A percentile compares a stretch with the other conserved stretches of the same genome.
Conservation (phyloP, 1,284 basidiomycete genomes). For the Cutaneotrichosporon mucoides region DNA sequence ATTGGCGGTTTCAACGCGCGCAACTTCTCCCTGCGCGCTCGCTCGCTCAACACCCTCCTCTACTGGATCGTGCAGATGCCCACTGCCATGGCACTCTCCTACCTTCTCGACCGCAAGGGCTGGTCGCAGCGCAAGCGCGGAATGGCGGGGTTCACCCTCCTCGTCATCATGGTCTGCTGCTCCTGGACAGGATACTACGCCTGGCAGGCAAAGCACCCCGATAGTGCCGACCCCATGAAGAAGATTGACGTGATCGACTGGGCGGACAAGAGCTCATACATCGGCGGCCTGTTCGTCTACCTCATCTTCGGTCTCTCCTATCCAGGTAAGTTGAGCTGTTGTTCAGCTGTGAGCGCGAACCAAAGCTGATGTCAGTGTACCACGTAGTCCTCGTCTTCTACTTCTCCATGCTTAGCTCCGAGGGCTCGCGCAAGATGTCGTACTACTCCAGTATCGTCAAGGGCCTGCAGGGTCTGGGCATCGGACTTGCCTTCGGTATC, state of each 20-base stretch:
- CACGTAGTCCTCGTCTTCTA: slow-evolving; percentile 6
- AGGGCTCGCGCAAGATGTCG: slow-evolving; percentile 1
- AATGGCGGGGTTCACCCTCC: not conserved
- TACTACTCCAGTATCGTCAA: slow-evolving; percentile 6
- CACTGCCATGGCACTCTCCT: not conserved
- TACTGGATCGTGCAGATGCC: slow-evolving; percentile 5
- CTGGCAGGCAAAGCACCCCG: slow-evolving; percentile 1
- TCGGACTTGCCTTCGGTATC: slow-evolving; percentile 1
- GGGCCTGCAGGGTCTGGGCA: slow-evolving; percentile 1
- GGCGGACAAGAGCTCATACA: not conserved
- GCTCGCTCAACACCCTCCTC: slow-evolving; percentile 3
- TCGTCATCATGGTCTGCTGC: not conserved
- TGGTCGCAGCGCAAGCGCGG: slow-evolving; percentile 3
- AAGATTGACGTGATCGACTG: slow-evolving; percentile 2
- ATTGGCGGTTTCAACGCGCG: slow-evolving; percentile 1
- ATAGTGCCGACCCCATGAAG: not conserved
- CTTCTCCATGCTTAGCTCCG: not conserved
- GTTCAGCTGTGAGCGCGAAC: too few species aligned
- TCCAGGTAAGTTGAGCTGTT: not conserved
- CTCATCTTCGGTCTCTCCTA: slow-evolving; percentile 4
- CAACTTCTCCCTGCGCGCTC: slow-evolving; percentile 5
- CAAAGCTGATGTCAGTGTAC: not conserved
- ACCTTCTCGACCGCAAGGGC: not conserved
- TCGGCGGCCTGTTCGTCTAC: slow-evolving; percentile 2
- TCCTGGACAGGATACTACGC: slow-evolving; percentile 3